Percentiles rank a stretch among this genome's conserved stretches.
phyloP scores from a whole-genome alignment of 306 rosid genomes.

The Heteromeles arbutifolia region DNA sequence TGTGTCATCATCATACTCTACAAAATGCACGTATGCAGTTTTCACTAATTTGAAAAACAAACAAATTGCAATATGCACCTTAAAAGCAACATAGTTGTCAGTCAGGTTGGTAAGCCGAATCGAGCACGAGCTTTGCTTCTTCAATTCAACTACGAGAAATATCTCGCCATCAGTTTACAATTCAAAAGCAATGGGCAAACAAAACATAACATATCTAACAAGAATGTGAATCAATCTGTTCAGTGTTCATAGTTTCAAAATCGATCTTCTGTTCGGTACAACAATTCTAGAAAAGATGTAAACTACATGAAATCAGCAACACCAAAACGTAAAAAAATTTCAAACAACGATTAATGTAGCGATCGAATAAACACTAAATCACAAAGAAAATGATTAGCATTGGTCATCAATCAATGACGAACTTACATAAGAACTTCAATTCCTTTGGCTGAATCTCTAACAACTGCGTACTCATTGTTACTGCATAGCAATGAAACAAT shows the following conservation, averaged over 20 bases:
- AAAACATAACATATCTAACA: background rate
- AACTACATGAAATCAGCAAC: background rate
- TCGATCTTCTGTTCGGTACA: background rate
- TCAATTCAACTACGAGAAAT: conserved; percentile 58
- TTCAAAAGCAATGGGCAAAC: background rate
- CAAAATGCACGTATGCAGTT: background rate
- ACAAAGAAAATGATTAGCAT: background rate
- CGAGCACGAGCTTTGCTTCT: conserved; percentile 82
- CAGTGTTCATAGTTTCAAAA: background rate
- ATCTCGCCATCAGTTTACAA: background rate
- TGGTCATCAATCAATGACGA: conserved; percentile 4
- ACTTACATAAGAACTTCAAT: conserved; percentile 68
- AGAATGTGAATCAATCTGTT: background rate
- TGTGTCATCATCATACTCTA: no score
- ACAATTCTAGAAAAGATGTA: background rate
- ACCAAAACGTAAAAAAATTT: background rate
- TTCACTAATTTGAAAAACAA: background rate
- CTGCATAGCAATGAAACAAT: conserved; percentile 2
- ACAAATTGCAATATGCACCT: conserved; percentile 40
- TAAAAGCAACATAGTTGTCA: conserved; percentile 58
- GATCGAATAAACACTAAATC: conserved; percentile 3
- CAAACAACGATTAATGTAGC: background rate
- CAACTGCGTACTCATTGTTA: conserved; percentile 47
- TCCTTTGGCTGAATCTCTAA: conserved; percentile 76
- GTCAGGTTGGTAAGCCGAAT: conserved; percentile 61